phyloP scores from a whole-genome alignment of 2,329 filamentous ascomycete species.

The Sclerotinia spermophila region DNA sequence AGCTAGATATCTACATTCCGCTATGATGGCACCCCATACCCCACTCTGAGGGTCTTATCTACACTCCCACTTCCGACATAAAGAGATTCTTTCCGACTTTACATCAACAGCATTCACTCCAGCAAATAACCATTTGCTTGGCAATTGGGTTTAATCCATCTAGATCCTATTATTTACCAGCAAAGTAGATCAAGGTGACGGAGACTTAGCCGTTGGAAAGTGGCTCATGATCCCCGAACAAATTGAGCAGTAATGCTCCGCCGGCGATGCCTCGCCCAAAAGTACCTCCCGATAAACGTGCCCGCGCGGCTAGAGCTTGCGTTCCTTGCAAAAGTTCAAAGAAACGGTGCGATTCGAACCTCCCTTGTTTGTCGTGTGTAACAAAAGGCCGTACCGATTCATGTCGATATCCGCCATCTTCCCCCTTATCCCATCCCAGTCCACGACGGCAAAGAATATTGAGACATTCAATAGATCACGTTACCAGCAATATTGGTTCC shows the following conservation, averaged over 20 bases:
- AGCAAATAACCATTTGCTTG: not conserved
- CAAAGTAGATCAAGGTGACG: not conserved
- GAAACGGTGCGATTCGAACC: constrained; percentile 6
- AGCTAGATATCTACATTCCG: not conserved
- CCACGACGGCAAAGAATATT: not conserved
- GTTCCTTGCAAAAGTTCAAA: constrained; percentile 3
- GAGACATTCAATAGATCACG: not conserved
- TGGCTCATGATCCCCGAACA: not conserved
- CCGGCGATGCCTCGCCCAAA: not conserved
- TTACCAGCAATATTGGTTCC: not conserved
- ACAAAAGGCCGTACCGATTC: not conserved
- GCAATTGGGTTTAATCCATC: not conserved
- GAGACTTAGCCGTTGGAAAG: too few species aligned
- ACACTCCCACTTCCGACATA: not conserved
- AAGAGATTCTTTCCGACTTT: not conserved
- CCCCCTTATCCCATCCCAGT: not conserved
- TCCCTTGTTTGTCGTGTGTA: constrained; percentile 1
- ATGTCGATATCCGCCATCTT: constrained; percentile 6
- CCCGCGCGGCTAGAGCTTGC: constrained; percentile 9
- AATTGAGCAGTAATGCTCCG: not conserved
- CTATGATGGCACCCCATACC: not conserved
- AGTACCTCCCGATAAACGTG: not conserved
- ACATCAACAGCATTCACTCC: constrained; percentile 1
- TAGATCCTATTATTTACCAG: not conserved
- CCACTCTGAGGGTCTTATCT: not conserved